A percentile compares a stretch with the other conserved stretches of the same genome.
phyloP scores from a whole-genome alignment of 1,139 yeast species.

The Debaryomycetaceae sp. region DNA sequence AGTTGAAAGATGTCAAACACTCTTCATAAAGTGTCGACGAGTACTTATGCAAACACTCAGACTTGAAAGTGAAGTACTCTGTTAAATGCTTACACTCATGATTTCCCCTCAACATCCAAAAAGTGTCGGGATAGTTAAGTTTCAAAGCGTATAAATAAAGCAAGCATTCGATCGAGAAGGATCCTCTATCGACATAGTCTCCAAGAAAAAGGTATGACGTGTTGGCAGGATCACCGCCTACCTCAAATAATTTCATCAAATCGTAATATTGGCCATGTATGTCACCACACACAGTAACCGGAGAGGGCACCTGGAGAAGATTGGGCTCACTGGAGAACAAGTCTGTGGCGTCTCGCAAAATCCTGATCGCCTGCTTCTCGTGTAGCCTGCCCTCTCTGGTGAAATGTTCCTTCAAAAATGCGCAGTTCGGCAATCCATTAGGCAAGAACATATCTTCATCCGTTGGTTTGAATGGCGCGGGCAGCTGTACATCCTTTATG shows the following conservation, averaged over 20 bases:
- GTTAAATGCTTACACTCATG: constrained; percentile 95
- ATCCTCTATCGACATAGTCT: constrained; percentile 95
- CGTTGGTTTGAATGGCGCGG: constrained; percentile 62
- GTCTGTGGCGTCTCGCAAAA: constrained; percentile 65
- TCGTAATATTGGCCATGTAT: constrained; percentile 95
- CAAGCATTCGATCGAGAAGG: constrained; percentile 85
- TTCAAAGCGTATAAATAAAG: constrained; percentile 78
- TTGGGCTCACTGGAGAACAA: constrained; percentile 74
- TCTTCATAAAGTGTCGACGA: constrained; percentile 65
- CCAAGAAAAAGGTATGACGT: constrained; percentile 86
- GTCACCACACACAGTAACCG: constrained; percentile 96
- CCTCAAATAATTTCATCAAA: constrained; percentile 86
- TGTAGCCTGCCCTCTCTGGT: constrained; percentile 75
- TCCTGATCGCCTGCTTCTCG: constrained; percentile 68
- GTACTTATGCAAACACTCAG: constrained; percentile 88
- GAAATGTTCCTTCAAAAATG: constrained; percentile 71
- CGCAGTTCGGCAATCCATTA: constrained; percentile 70
- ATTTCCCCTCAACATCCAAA: constrained; percentile 88
- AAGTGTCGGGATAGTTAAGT: constrained; percentile 68
- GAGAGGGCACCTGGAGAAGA: constrained; percentile 78
- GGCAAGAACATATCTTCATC: constrained; percentile 64
- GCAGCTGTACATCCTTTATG: constrained; percentile 61
- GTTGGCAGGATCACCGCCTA: constrained; percentile 81
- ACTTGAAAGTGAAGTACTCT: constrained; percentile 88
- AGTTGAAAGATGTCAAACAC: constrained; percentile 76